Conservation (phyloP, 371 early-diverging fungal genomes). For the Nosema granulosis region DNA sequence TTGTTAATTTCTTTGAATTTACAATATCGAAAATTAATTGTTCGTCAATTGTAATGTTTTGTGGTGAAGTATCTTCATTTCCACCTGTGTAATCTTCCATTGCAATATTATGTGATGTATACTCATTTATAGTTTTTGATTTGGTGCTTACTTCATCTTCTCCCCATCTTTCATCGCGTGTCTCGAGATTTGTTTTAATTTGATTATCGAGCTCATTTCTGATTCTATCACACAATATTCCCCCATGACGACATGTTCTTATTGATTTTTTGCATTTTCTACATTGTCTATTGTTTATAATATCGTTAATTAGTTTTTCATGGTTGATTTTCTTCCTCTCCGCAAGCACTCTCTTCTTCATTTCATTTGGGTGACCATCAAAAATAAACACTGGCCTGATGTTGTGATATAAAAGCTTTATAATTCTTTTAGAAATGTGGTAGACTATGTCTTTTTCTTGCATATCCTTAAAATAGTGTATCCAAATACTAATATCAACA, state of each 20-base stretch:
- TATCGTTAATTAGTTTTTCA: background rate
- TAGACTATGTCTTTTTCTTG: conserved; percentile 16
- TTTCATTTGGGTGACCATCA: conserved; percentile 75
- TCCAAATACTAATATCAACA: conserved; percentile 59
- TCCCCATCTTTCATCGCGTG: conserved; percentile 32
- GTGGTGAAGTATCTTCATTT: background rate
- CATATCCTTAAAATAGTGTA: conserved; percentile 25
- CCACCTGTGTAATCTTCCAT: background rate
- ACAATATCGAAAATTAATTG: conserved; percentile 2
- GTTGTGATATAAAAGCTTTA: conserved; percentile 81
- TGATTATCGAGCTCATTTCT: background rate
- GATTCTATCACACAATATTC: background rate
- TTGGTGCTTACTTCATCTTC: background rate
- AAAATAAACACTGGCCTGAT: conserved; percentile 87
- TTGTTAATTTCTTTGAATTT: conserved; percentile 28
- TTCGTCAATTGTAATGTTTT: background rate
- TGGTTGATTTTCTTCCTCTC: conserved; percentile 26
- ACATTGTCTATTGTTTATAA: conserved; percentile 22
- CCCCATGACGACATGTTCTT: conserved; percentile 19
- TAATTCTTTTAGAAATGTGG: conserved; percentile 69
- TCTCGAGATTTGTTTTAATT: background rate
- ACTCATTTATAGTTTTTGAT: background rate
- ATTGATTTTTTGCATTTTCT: conserved; percentile 12
- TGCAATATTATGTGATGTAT: background rate
- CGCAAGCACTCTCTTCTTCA: conserved; percentile 38